Base-by-base conservation (phyloP, 192 early-diverging fungal species). In the Gryganskiella cystojenkinii region DNA sequence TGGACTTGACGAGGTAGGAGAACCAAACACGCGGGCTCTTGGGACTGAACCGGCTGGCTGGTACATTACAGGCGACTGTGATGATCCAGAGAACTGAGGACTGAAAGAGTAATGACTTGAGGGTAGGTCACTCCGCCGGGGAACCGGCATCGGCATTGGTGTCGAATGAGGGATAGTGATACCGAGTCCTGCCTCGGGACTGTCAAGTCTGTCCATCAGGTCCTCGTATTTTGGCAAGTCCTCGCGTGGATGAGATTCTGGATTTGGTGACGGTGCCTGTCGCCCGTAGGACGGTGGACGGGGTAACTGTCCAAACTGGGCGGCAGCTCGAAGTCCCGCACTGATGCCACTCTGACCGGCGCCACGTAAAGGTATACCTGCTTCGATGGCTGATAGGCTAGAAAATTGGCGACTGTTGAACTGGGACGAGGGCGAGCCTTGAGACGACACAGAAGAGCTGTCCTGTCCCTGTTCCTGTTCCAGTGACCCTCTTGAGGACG, bases 201-300 rank as follows among this genome's bases (percentile, higher is more conserved):
- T 17, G 22, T 53, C 56, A 14, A 43, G 13, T 17, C 24, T 28
- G 22, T 64, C 74, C 20, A 78, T 63, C 35, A 78, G 55, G 46
- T 78, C 74, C 13, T 78, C 74, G 49, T 78, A 78, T 37, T 78
- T 78, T 35, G 74, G 74, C 3, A 46, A 33, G 8, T 69, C 61
- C 0, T 78, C 74, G 0, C 33, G 60, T 37, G 22, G 15, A 14
- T 19, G 3, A 5, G 8, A 11, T 33, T 44, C 22, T 8, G 15
- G 35, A 17, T 34, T 15, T 19, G 31, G 9, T 30, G 35, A 52
- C 11, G 59, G 53, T 14, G 42, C 31, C 25, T 51, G 60, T 47
- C 65, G 31, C 17, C 64, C 64, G 61, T 66, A 75, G 7, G 71
- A 67, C 27, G 71, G 71, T 31, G 71, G 71, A 1, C 56, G 49